Conservation (phyloP, 495 filamentous ascomycete species). For the Tirmania nivea region DNA sequence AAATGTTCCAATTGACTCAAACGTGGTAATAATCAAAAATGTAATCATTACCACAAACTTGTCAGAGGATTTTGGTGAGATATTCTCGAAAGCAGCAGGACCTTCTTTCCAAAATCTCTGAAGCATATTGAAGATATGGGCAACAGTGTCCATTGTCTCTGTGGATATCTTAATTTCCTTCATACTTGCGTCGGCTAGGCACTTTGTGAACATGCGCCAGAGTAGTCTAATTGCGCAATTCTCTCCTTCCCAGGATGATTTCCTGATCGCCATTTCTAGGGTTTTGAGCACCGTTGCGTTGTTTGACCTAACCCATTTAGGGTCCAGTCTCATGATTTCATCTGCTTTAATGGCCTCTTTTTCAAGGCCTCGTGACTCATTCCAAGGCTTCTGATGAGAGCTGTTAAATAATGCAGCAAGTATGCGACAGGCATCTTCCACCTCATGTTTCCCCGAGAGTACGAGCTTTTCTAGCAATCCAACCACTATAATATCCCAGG, state of each 20-base stretch:
- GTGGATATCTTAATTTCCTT: constrained; percentile 79
- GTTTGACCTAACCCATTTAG: constrained; percentile 70
- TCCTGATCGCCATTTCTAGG: constrained; percentile 40
- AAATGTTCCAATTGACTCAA: constrained; percentile 43
- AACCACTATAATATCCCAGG: constrained; percentile 59
- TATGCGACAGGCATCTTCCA: constrained; percentile 35
- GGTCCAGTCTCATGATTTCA: constrained; percentile 58
- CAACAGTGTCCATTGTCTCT: constrained; percentile 60
- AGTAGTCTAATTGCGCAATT: constrained; percentile 30
- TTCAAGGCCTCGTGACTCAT: constrained; percentile 42
- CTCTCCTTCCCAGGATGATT: constrained; percentile 30
- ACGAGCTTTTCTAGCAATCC: constrained; percentile 30
- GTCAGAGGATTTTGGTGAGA: constrained; percentile 12
- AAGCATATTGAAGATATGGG: constrained; percentile 43
- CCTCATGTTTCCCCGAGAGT: constrained; percentile 22
- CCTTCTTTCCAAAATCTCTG: constrained; percentile 41
- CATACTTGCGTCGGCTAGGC: constrained; percentile 52
- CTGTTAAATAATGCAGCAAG: constrained; percentile 48
- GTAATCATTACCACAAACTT: constrained; percentile 39
- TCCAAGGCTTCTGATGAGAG: constrained; percentile 45
- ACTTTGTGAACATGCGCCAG: constrained; percentile 47
- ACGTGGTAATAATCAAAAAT: constrained; percentile 37
- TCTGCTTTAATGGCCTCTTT: constrained; percentile 33
- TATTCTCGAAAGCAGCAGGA: constrained; percentile 4
- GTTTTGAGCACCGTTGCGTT: constrained; percentile 36